Evolutionary conservation across 495 filamentous ascomycete species (phyloP).

Genomic region (Hypoxylon cercidicola): DNA sequence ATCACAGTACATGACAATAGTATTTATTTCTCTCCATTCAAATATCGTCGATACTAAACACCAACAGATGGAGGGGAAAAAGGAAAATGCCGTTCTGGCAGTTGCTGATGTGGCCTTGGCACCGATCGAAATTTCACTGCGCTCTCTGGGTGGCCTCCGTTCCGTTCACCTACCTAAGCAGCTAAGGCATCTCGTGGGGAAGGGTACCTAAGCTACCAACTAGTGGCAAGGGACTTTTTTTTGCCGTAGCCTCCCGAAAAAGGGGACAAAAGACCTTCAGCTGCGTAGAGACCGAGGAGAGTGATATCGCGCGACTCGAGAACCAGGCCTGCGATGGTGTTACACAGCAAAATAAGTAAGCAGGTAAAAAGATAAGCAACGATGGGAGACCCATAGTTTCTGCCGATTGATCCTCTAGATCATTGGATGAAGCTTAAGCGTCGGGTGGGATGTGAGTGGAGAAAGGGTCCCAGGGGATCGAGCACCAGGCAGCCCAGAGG

Average conservation of each 20-base stretch:
- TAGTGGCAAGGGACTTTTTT: neutral
- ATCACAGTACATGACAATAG: too few species aligned
- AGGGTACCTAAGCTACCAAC: too few species aligned
- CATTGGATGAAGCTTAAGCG: slow-evolving; percentile 23
- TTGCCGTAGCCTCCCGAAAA: neutral
- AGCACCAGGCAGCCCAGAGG: slow-evolving; percentile 2
- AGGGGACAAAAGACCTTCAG: neutral
- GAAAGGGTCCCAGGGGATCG: slow-evolving; percentile 23
- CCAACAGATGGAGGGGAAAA: neutral
- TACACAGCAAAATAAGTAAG: slow-evolving; percentile 43
- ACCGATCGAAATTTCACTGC: neutral
- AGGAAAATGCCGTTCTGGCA: neutral
- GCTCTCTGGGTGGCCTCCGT: too few species aligned
- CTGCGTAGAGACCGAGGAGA: neutral
- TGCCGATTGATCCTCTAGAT: neutral
- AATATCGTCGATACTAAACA: slow-evolving; percentile 2
- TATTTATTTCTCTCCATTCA: too few species aligned
- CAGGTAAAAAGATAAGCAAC: slow-evolving; percentile 38
- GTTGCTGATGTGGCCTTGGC: slow-evolving; percentile 16
- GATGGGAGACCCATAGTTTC: slow-evolving; percentile 14
- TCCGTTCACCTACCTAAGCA: neutral
- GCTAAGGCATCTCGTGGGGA: neutral
- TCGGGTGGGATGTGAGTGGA: slow-evolving; percentile 17
- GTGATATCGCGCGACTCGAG: too few species aligned
- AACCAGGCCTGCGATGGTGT: slow-evolving; percentile 14